Conservation (phyloP, 1,139 yeast genomes). For the Suhomyces anneliseae region DNA sequence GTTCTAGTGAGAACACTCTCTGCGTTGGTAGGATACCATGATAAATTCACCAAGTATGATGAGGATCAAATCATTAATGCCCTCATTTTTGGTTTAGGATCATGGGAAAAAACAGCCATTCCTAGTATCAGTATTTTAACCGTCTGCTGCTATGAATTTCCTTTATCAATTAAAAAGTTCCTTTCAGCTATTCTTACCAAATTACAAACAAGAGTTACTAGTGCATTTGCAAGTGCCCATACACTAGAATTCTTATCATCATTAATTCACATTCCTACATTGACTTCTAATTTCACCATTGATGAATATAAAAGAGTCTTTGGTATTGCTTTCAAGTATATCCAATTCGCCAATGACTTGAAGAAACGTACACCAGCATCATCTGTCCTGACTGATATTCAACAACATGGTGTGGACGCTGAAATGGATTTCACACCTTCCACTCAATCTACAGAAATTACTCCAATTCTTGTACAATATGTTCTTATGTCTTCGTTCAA, state of each 20-base stretch:
- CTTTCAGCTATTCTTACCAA: slow-evolving; percentile 64
- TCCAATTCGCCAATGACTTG: slow-evolving; percentile 66
- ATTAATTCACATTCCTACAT: slow-evolving; percentile 62
- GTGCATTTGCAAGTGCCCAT: slow-evolving; percentile 67
- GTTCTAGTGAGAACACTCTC: slow-evolving; percentile 66
- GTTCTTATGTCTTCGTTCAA: slow-evolving; percentile 63
- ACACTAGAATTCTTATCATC: slow-evolving; percentile 74
- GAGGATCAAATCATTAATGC: slow-evolving; percentile 71
- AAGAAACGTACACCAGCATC: slow-evolving; percentile 22
- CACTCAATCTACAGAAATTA: slow-evolving; percentile 42
- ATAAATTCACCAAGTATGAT: slow-evolving; percentile 56
- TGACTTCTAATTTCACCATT: slow-evolving; percentile 69
- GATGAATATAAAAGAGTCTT: slow-evolving; percentile 81
- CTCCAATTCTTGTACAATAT: slow-evolving; percentile 58
- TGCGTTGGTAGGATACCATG: slow-evolving; percentile 66
- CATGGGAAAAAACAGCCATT: slow-evolving; percentile 78
- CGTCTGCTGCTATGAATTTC: slow-evolving; percentile 79
- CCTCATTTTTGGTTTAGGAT: slow-evolving; percentile 61
- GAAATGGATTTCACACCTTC: slow-evolving; percentile 48
- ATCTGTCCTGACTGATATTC: slow-evolving; percentile 13
- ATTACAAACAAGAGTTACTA: slow-evolving; percentile 73
- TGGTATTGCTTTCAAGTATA: slow-evolving; percentile 79
- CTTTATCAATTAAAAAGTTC: slow-evolving; percentile 68
- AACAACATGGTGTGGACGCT: slow-evolving; percentile 46
- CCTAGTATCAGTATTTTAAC: slow-evolving; percentile 77